Base-by-base conservation (phyloP, 73 alveolate genomes). In the Symbiodinium natans region DNA sequence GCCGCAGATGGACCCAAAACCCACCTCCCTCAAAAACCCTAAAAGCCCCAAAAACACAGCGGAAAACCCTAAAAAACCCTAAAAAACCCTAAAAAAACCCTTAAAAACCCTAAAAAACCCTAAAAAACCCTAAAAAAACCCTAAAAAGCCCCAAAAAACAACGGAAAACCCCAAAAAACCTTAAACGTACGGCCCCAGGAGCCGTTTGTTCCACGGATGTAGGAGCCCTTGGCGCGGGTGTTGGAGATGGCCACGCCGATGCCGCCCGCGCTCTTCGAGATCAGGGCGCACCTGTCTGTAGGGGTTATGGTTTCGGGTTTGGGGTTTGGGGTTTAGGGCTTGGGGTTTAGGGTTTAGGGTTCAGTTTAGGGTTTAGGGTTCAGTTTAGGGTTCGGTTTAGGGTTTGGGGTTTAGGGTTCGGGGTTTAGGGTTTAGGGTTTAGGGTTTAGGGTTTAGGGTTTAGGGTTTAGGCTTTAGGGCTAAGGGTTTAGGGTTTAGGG, bases 191-290 rank as follows among this genome's bases (percentile, higher is more conserved):
- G 68, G 21, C 13, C 29, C 68, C 68, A 52, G 68, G 82, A 99
- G 21, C 99, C 99, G 94, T 99, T 99, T 23, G 99, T 99, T 19
- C 99, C 99, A 86, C 99, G 99, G 95, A 99, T 99, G 99, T 99
- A 99, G 46, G 99, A 93, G 86, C 99, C 99, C 59, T 99, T 85
- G 29, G 99, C 94, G 29, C 83, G 84, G 27, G 83, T 38, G 83
- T 99, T 99, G 93, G 99, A 99, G 75, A 99, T 99, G 31, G 99
- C 99, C 89, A 99, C 98, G 56, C 99, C 99, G 80, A 99, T 99
- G 74, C 99, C 99, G 15, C 99, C 99, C 0, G 99, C 99, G 34
- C 98, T 74, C 92, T 99, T 99, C 80, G 99, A 99, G 93, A 99
- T 99, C 23, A 99, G 77, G n/a, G 99, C 99, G 74, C 99, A 93